Evolutionary conservation across 2,329 filamentous ascomycete genomes (phyloP), one percentile per base, ranked within the genome.

Genomic region (Neophaeococcomyces aloes): DNA sequence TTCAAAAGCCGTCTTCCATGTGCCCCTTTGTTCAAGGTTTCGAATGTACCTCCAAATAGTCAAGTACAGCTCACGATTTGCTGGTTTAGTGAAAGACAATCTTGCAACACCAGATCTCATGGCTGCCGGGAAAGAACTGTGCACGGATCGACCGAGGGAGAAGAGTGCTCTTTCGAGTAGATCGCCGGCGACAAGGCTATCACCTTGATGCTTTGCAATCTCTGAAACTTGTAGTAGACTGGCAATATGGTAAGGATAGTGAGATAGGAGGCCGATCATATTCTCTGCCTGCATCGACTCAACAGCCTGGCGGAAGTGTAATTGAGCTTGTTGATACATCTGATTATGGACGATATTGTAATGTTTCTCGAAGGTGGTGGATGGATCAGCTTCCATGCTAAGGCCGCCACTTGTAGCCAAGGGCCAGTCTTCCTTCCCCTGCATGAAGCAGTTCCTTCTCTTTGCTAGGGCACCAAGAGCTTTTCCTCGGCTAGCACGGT

Each of bases 1-100:
- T 62, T 96, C 91, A 37, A 94, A 78, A 0, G 87, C 86, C 1
- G 91, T 96, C 36, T 87, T 76, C 71, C 86, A 94, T 1, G 89
- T 95, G n/a, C 88, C 87, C 55, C 93, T 89, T 65, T 86, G 80
- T 13, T 86, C 74, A 17, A 98, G 70, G 52, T 86, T 91, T 54
- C 76, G 78, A 55, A 96, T 81, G 56, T 95, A 95, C 53, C 88
- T 79, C 70, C 87, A 94, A 7, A 81, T 84, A 1, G 86, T 84
- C 29, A 96, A 76, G 80, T 85, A 94, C 51, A 98, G 79, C 61
- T 96, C 89, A 33, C 91, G 76, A 61, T 96, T 96, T 61, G 94
- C 88, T 0, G 83, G 81, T 29, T 86, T 72, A 15, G 72, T 65
- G 59, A 95, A 96, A 57, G 89, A 78, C 7, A 98, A 67, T 13